Evolutionary conservation across 345 rosid species (phyloP).

Genomic region (Ceriops zippeliana): DNA sequence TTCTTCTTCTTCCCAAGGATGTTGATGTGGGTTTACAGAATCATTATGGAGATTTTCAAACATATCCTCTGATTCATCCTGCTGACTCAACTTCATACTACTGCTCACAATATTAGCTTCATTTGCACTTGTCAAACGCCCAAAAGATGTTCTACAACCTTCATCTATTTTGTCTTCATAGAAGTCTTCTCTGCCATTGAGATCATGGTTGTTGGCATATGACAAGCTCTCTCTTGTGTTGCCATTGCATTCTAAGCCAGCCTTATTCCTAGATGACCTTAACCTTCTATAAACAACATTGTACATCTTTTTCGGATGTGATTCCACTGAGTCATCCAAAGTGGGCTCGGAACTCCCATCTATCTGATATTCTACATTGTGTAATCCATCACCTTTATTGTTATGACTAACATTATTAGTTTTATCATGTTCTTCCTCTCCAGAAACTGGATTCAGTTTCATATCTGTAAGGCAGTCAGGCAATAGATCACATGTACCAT

Average conservation of each 20-base stretch:
- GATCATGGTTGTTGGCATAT: conserved; percentile 37
- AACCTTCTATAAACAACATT: conserved; percentile 75
- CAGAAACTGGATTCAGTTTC: conserved; percentile 33
- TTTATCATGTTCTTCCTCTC: conserved; percentile 22
- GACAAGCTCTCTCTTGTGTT: conserved; percentile 41
- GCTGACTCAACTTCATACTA: conserved; percentile 24
- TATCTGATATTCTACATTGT: conserved; percentile 33
- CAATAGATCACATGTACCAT: conserved; percentile 31
- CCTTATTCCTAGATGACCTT: conserved; percentile 50
- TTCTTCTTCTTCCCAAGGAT: conserved; percentile 65
- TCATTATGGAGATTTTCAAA: conserved; percentile 13
- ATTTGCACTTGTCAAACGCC: conserved; percentile 29
- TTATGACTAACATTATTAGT: conserved; percentile 29
- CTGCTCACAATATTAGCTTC: conserved; percentile 26
- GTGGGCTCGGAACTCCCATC: conserved; percentile 26
- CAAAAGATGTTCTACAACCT: conserved; percentile 30
- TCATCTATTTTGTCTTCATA: conserved; percentile 39
- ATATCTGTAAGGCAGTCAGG: conserved; percentile 26
- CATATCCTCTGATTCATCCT: conserved; percentile 34
- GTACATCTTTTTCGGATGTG: conserved; percentile 59
- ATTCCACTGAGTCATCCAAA: conserved; percentile 29
- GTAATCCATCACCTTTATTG: conserved; percentile 26
- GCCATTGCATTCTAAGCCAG: conserved; percentile 32
- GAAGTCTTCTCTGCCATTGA: conserved; percentile 28
- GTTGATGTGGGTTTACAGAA: conserved; percentile 37